These are phyloP conservation scores for Gentiana macrophylla DNA, from an alignment of 257 asterid genomes.

Conservation along the genomic window DNA sequence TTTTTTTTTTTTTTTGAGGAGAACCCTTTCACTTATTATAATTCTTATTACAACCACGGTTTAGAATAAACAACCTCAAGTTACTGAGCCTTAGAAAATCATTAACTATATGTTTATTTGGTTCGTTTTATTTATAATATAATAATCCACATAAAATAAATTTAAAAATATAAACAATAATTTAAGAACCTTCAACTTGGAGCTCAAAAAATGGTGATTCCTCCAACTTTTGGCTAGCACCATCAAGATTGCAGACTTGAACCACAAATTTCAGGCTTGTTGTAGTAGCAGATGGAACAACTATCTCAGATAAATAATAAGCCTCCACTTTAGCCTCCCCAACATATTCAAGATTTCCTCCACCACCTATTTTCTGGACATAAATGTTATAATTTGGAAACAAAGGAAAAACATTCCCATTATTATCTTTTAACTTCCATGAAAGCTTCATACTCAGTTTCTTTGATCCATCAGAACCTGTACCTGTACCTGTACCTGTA, in stretches of 20 bases:
- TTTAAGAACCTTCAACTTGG: slow-evolving; percentile 29
- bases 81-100: neutral
- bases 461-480: slow-evolving; percentile 36
- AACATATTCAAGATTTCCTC: slow-evolving; percentile 32
- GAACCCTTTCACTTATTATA: too few relatives aligned
- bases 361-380: slow-evolving; percentile 28
- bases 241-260: slow-evolving; percentile 52
- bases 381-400: slow-evolving; percentile 45
- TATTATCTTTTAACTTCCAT: slow-evolving; percentile 49
- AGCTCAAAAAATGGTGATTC: slow-evolving; percentile 52
- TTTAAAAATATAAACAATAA: neutral
- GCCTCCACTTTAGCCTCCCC: slow-evolving; percentile 53
- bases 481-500: neutral
- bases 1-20: too few relatives aligned
- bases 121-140: neutral
- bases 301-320: slow-evolving; percentile 46
- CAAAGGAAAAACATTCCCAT: slow-evolving; percentile 1
- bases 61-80: too few relatives aligned
- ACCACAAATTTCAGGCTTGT: slow-evolving; percentile 41
- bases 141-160: neutral
- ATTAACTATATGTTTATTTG: neutral
- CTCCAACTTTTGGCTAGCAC: slow-evolving; percentile 46
- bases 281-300: slow-evolving; percentile 36
- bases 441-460: slow-evolving; percentile 44
- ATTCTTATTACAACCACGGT: too few relatives aligned